These are phyloP conservation scores for Chalciporus piperatus DNA, from an alignment of 768 basidiomycete genomes.

Conservation along the genomic window DNA sequence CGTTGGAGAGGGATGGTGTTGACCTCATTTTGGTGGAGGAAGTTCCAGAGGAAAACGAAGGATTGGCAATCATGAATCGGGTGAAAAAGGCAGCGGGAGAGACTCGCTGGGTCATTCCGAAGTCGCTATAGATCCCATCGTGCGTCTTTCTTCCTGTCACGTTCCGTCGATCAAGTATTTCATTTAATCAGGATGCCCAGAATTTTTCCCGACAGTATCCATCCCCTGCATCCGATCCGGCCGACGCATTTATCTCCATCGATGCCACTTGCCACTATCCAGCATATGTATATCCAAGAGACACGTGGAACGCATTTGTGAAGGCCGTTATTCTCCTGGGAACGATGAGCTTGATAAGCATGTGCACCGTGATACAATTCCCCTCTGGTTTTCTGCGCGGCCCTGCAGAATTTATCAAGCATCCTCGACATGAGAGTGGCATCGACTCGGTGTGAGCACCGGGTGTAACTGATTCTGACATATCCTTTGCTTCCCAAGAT, in stretches of 20 bases:
- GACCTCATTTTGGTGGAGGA: constrained; percentile 86
- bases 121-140: constrained; percentile 14
- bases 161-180: neutral
- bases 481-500: neutral
- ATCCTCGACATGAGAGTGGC: neutral
- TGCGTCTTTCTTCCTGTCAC: constrained; percentile 6
- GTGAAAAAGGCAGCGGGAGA: constrained; percentile 85
- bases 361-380: neutral
- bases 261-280: neutral
- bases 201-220: neutral
- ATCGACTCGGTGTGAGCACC: neutral
- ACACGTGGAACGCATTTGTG: neutral
- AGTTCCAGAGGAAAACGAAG: constrained; percentile 74
- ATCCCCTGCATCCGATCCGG: neutral
- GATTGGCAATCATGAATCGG: constrained; percentile 93
- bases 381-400: neutral
- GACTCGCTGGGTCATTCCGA: constrained; percentile 28
- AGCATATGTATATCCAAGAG: neutral
- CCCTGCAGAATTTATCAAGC: neutral
- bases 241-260: neutral
- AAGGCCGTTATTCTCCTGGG: neutral
- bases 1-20: constrained; percentile 72
- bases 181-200: neutral
- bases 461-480: neutral
- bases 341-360: neutral